Percentiles rank a stretch among this genome's conserved stretches.
phyloP scores from a whole-genome alignment of 768 basidiomycete species.

The Leccinum ochraceum region DNA sequence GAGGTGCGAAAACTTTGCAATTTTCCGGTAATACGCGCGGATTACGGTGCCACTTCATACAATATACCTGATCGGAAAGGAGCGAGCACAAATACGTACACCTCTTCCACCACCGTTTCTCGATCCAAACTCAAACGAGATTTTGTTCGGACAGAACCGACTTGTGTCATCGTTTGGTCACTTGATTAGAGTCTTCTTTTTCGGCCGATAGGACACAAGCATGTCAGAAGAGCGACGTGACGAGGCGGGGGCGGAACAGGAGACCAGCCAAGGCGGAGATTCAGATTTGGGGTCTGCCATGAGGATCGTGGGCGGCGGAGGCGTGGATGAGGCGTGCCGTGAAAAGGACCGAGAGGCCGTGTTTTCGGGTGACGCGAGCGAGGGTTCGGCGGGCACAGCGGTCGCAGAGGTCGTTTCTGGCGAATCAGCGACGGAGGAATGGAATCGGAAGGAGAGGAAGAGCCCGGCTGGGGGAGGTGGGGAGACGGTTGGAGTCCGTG shows the following conservation, averaged over 20 bases:
- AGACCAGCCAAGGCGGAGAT: slow-evolving; percentile 22
- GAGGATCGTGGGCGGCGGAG: slow-evolving; percentile 26
- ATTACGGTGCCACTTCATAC: slow-evolving; percentile 3
- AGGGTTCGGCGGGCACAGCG: slow-evolving; percentile 16
- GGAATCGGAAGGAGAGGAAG: neutral
- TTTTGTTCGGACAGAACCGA: slow-evolving; percentile 1
- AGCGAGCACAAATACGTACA: slow-evolving; percentile 5
- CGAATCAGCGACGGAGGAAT: slow-evolving; percentile 9
- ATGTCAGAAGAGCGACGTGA: slow-evolving; percentile 8
- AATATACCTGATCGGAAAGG: slow-evolving; percentile 12
- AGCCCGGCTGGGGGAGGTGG: slow-evolving; percentile 19
- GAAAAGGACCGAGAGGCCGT: slow-evolving; percentile 21
- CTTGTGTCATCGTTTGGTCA: neutral
- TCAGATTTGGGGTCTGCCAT: slow-evolving; percentile 21
- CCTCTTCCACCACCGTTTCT: neutral
- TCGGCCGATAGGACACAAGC: slow-evolving; percentile 6
- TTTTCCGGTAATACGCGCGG: slow-evolving; percentile 10
- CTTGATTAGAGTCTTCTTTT: slow-evolving; percentile 5
- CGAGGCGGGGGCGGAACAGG: neutral
- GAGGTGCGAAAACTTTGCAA: slow-evolving; percentile 15
- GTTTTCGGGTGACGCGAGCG: slow-evolving; percentile 21
- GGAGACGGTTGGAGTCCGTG: slow-evolving; percentile 20
- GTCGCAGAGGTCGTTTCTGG: neutral
- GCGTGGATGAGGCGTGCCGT: slow-evolving; percentile 27
- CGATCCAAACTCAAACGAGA: slow-evolving; percentile 2